Evolutionary conservation across 305 asterid species (phyloP).

Genomic region (Rubia tinctorum): DNA sequence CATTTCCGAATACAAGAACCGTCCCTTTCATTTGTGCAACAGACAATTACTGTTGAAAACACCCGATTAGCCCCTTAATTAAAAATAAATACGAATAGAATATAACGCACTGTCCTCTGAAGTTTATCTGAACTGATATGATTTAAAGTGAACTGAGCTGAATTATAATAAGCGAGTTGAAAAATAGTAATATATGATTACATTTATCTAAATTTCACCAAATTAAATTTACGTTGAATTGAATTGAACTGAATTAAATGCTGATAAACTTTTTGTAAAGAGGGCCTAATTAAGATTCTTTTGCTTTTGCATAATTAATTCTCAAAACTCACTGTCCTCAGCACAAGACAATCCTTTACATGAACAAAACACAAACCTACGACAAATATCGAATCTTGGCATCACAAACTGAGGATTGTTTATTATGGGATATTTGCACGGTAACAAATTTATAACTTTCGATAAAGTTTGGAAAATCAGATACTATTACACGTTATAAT

Average conservation of each 20-base stretch:
- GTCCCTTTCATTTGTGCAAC: neutral
- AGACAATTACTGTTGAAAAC: slow-evolving; percentile 1
- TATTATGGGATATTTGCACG: no score
- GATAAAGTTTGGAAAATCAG: neutral
- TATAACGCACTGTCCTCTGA: no score
- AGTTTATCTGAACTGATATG: no score
- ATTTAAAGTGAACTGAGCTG: no score
- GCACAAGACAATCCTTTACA: neutral
- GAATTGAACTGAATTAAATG: no score
- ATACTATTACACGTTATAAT: neutral
- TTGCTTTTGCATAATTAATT: neutral
- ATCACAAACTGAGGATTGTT: neutral
- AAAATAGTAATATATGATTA: no score
- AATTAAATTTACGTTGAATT: no score
- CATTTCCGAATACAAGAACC: neutral
- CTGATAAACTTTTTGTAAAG: no score
- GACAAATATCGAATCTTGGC: neutral
- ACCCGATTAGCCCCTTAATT: neutral
- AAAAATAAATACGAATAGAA: no score
- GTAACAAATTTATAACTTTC: neutral
- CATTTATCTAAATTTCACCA: no score
- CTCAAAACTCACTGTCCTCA: neutral
- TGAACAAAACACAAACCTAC: neutral
- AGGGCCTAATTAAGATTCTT: neutral
- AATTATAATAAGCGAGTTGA: no score